These are phyloP conservation scores for Isatis lusitanica DNA, from an alignment of 441 rosid genomes.

Conservation along the genomic window DNA sequence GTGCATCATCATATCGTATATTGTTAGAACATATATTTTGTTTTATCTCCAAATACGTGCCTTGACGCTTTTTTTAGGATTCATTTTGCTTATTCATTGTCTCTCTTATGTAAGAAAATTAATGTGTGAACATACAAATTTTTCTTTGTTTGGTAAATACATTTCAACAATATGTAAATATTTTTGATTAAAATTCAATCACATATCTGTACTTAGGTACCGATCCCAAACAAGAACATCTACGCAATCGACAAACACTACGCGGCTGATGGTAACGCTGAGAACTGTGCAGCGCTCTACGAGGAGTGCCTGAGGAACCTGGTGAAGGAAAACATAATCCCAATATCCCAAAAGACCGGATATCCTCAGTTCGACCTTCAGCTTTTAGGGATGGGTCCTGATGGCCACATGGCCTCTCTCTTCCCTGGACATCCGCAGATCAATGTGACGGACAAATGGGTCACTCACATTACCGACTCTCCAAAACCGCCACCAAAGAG, in stretches of 20 bases:
- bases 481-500: slow-evolving; percentile 80
- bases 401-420: slow-evolving; percentile 80
- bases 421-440: slow-evolving; percentile 67
- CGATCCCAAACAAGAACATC: slow-evolving; percentile 53
- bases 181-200: too few relatives aligned
- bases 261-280: slow-evolving; percentile 65
- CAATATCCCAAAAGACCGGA: slow-evolving; percentile 38
- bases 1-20: too few relatives aligned
- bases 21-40: too few relatives aligned
- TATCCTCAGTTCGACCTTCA: slow-evolving; percentile 71
- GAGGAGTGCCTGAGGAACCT: slow-evolving; percentile 56
- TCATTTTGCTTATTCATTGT: too few relatives aligned
- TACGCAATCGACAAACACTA: slow-evolving; percentile 66
- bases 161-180: not conserved
- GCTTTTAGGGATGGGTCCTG: slow-evolving; percentile 83
- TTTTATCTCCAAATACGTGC: too few relatives aligned
- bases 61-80: too few relatives aligned
- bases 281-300: slow-evolving; percentile 42
- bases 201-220: slow-evolving; percentile 39
- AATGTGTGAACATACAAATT: too few relatives aligned
- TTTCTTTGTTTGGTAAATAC: too few relatives aligned
- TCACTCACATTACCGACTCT: slow-evolving; percentile 67
- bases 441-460: slow-evolving; percentile 63
- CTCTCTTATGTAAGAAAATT: too few relatives aligned
- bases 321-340: slow-evolving; percentile 39